Conservation (phyloP, 495 filamentous ascomycete species). For the Penicillium riverlandense region DNA sequence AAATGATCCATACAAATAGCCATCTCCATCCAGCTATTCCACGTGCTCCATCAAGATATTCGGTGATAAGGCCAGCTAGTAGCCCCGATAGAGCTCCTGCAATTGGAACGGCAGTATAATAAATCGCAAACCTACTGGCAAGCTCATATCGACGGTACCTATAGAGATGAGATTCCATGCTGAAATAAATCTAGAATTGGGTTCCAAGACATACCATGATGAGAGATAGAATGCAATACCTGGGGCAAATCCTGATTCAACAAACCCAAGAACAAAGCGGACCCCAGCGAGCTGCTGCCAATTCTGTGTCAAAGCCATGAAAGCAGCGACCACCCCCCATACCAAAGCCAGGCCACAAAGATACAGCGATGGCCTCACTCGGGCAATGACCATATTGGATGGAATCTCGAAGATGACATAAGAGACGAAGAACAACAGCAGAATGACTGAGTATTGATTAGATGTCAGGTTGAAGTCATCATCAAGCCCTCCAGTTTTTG, state of each 20-base stretch:
- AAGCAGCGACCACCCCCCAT: constrained; percentile 1
- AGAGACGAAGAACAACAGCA: constrained; percentile 34
- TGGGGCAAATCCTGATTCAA: constrained; percentile 3
- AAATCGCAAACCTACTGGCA: constrained; percentile 1
- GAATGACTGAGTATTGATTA: constrained; percentile 15
- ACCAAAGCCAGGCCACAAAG: not conserved
- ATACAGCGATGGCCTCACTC: not conserved
- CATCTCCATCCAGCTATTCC: constrained; percentile 3
- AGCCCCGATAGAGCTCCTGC: constrained; percentile 2
- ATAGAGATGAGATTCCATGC: too few species aligned
- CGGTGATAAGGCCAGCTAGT: constrained; percentile 1
- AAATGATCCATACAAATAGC: not conserved
- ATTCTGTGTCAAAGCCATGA: constrained; percentile 1
- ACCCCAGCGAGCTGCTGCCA: constrained; percentile 2
- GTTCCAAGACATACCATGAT: not conserved
- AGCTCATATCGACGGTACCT: constrained; percentile 2
- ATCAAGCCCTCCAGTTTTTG: constrained; percentile 27
- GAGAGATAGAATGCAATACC: constrained; percentile 5
- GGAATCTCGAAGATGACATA: constrained; percentile 42
- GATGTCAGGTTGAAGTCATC: constrained; percentile 22
- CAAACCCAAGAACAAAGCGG: constrained; percentile 2
- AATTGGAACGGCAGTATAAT: constrained; percentile 1
- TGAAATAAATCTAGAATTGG: too few species aligned
- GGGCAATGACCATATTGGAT: constrained; percentile 4
- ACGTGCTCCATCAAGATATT: constrained; percentile 1